These are phyloP conservation scores for Xylariaceae sp. DNA, from an alignment of 2,329 filamentous ascomycete genomes.

Conservation along the genomic window DNA sequence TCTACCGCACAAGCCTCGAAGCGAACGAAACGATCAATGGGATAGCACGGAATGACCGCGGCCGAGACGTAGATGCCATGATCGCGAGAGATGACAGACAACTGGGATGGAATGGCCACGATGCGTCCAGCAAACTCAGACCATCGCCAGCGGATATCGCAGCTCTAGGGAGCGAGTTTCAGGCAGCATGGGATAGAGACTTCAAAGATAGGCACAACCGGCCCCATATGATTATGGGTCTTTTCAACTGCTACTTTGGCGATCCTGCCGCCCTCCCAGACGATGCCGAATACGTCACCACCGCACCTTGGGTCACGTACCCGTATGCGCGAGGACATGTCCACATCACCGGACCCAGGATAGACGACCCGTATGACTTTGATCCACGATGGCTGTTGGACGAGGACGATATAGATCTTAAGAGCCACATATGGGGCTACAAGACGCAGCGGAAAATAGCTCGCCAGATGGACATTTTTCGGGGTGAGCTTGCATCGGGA, in stretches of 20 bases:
- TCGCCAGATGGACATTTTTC: slow-evolving; percentile 55
- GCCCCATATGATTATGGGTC: slow-evolving; percentile 50
- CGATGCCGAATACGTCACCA: slow-evolving; percentile 53
- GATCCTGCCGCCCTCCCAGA: slow-evolving; percentile 42
- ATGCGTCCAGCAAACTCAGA: slow-evolving; percentile 26
- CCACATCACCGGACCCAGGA: slow-evolving; percentile 54
- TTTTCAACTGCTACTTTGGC: slow-evolving; percentile 43
- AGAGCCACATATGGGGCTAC: slow-evolving; percentile 63
- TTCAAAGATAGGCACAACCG: slow-evolving; percentile 48
- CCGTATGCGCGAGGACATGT: slow-evolving; percentile 64
- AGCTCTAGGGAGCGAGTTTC: slow-evolving; percentile 27
- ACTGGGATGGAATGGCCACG: slow-evolving; percentile 30
- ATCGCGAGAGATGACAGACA: slow-evolving; percentile 19
- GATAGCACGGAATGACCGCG: neutral
- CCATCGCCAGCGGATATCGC: slow-evolving; percentile 27
- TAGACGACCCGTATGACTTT: slow-evolving; percentile 53
- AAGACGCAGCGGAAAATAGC: slow-evolving; percentile 63
- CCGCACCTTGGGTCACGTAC: slow-evolving; percentile 58
- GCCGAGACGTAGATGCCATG: slow-evolving; percentile 9
- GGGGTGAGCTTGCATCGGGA: slow-evolving; percentile 45
- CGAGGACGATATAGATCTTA: slow-evolving; percentile 53
- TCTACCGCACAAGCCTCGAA: slow-evolving; percentile 51
- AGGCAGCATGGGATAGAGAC: slow-evolving; percentile 26
- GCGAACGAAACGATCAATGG: slow-evolving; percentile 48
- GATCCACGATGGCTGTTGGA: slow-evolving; percentile 59